These are phyloP conservation scores for Fusarium poae DNA, from an alignment of 2,329 filamentous ascomycete genomes.

Conservation along the genomic window DNA sequence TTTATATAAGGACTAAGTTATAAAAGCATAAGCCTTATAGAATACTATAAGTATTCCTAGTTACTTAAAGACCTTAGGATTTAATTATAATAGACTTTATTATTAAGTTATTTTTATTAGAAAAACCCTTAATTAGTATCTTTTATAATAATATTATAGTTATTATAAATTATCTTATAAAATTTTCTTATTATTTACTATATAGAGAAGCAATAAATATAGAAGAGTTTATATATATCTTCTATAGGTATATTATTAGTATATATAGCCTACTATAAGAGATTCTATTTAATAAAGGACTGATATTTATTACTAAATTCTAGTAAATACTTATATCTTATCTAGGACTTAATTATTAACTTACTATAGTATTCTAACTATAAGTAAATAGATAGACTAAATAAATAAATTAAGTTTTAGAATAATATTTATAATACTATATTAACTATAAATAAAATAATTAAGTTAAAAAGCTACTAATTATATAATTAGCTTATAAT, in stretches of 20 bases:
- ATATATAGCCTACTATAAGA: neutral
- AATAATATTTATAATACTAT: neutral
- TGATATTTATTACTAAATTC: neutral
- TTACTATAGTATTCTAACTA: neutral
- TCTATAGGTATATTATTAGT: neutral
- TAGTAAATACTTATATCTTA: neutral
- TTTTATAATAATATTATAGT: slow-evolving; percentile 1
- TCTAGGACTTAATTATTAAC: neutral
- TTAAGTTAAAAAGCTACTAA: neutral
- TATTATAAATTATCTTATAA: neutral
- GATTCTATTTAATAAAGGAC: neutral
- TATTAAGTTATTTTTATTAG: too few relatives aligned
- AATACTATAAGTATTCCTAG: slow-evolving; percentile 20
- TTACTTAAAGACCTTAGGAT: slow-evolving; percentile 20
- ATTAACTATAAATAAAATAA: slow-evolving; percentile 1
- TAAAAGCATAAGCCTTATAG: slow-evolving; percentile 22
- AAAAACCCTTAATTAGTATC: neutral
- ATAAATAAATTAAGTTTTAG: neutral
- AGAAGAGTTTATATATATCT: neutral
- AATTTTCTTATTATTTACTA: neutral
- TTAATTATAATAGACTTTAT: slow-evolving; percentile 32
- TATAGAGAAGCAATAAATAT: neutral
- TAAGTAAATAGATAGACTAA: neutral
- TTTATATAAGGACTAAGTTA: slow-evolving; percentile 8
- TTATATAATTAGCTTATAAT: too few relatives aligned